Conservation (phyloP, 495 filamentous ascomycete genomes). For the Podospora comata region DNA sequence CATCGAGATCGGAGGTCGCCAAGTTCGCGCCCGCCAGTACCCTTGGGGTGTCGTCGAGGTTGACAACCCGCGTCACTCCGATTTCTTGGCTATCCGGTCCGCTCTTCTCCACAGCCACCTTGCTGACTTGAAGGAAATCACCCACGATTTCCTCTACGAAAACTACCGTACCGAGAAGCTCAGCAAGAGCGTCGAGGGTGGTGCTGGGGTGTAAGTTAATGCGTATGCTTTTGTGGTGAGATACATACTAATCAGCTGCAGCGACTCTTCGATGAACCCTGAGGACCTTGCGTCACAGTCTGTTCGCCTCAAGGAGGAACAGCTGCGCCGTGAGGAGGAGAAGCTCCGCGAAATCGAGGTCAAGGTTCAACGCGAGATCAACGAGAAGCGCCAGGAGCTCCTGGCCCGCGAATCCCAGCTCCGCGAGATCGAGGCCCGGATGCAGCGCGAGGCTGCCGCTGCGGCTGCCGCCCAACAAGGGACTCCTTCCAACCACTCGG, state of each 20-base stretch:
- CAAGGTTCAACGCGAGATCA: conserved; percentile 99
- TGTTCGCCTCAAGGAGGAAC: conserved; percentile 97
- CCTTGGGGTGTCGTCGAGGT: conserved; percentile 99
- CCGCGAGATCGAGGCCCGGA: conserved; percentile 77
- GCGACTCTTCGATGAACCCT: conserved; percentile 91
- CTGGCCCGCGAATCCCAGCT: conserved; percentile 97
- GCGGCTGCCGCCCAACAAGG: conserved; percentile 29
- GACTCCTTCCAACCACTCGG: conserved; percentile 35
- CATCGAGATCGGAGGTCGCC: conserved; percentile 86
- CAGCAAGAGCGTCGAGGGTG: conserved; percentile 96
- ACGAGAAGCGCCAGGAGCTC: conserved; percentile 98
- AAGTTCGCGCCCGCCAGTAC: conserved; percentile 93
- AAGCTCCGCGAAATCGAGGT: conserved; percentile 98
- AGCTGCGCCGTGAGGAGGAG: conserved; percentile 97
- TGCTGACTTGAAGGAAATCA: conserved; percentile 98
- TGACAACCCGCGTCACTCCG: conserved; percentile 97
- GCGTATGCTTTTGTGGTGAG: background rate
- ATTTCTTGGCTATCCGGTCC: conserved; percentile 95
- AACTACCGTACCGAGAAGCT: conserved; percentile 99
- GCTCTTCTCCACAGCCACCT: conserved; percentile 95
- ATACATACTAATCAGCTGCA: conserved; percentile 37
- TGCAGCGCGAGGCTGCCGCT: conserved; percentile 54
- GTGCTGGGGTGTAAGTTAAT: conserved; percentile 72
- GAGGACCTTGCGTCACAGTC: conserved; percentile 96
- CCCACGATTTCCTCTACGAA: conserved; percentile 98